Evolutionary conservation across 2,329 filamentous ascomycete species (phyloP).

Genomic region (Zasmidium angulare): DNA sequence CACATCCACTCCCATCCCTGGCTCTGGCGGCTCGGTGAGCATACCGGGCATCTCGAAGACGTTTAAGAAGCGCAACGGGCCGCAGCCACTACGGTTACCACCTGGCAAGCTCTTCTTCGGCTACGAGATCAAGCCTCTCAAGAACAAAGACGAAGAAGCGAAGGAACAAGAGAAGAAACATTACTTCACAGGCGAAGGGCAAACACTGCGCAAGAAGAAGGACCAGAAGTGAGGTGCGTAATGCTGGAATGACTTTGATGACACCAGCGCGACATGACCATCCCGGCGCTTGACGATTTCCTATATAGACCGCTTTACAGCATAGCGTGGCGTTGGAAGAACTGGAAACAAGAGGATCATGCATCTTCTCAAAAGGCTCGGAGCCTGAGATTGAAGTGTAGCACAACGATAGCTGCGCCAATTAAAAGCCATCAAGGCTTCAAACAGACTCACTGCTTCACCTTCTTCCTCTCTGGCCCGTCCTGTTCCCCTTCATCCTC

Average conservation of each 20-base stretch:
- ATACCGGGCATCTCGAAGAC: conserved; percentile 27
- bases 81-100: conserved; percentile 79
- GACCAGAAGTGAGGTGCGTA: conserved; percentile 24
- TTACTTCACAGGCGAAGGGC: conserved; percentile 64
- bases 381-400: neutral
- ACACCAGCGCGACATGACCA: too few species aligned
- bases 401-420: neutral
- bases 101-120: conserved; percentile 96
- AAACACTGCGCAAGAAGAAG: conserved; percentile 80
- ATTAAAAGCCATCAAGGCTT: neutral
- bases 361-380: neutral
- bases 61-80: conserved; percentile 66
- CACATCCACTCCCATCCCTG: conserved; percentile 59
- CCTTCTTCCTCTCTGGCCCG: conserved; percentile 62
- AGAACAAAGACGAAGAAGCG: conserved; percentile 70
- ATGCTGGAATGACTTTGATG: neutral
- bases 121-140: conserved; percentile 86
- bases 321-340: conserved; percentile 7
- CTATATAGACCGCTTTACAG: neutral
- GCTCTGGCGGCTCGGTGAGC: conserved; percentile 46
- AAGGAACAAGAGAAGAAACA: conserved; percentile 69
- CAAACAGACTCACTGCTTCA: conserved; percentile 12
- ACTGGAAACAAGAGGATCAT: neutral
- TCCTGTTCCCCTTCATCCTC: conserved; percentile 71
- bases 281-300: neutral